phyloP scores from a whole-genome alignment of 176 grass and related monocot genomes.

The Bothriochloa decipiens region DNA sequence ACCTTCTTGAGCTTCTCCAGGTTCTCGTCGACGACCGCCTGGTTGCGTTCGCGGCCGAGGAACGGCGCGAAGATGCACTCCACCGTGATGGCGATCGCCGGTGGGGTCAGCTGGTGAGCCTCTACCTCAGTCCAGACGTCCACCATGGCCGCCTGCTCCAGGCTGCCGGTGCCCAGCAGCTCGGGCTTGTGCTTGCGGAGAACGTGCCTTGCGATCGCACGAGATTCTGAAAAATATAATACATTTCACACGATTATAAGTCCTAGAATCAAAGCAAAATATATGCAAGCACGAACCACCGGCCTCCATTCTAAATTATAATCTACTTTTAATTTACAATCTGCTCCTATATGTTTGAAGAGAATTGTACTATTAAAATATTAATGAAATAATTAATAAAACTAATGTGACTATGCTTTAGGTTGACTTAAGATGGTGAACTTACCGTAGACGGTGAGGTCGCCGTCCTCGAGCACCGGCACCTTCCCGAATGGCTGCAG shows the following conservation, averaged over 20 bases:
- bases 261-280: not conserved
- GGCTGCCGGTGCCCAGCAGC: not conserved
- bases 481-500: slow-evolving; percentile 45
- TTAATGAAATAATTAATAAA: no score
- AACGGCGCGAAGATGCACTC: slow-evolving; percentile 28
- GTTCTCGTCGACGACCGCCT: slow-evolving; percentile 37
- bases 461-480: slow-evolving; percentile 46
- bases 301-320: no score
- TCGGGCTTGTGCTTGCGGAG: slow-evolving; percentile 26
- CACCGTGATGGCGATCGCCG: not conserved
- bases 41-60: slow-evolving; percentile 41
- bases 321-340: no score
- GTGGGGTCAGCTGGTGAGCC: slow-evolving; percentile 27
- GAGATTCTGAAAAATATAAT: slow-evolving; percentile 1
- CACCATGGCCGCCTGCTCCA: not conserved
- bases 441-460: slow-evolving; percentile 39
- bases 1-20: slow-evolving; percentile 31
- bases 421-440: no score
- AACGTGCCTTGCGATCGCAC: slow-evolving; percentile 25
- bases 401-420: no score
- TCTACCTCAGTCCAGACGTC: slow-evolving; percentile 46
- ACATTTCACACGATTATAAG: not conserved
- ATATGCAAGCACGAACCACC: no score
- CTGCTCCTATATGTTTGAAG: no score
- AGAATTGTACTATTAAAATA: no score